phyloP scores from a whole-genome alignment of 495 filamentous ascomycete species.

The Hyaloscypha finlandica region DNA sequence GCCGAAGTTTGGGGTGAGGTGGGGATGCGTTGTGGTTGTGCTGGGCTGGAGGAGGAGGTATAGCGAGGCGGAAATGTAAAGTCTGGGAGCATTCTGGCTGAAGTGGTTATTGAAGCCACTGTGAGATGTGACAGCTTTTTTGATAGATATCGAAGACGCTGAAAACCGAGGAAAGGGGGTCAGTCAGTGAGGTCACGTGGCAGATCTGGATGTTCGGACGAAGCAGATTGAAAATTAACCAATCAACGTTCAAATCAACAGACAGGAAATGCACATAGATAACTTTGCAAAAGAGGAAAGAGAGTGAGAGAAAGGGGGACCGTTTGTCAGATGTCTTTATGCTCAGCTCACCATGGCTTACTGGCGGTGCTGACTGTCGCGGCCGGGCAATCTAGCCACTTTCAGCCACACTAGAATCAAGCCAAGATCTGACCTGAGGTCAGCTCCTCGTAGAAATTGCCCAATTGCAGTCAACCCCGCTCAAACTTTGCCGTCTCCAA shows the following conservation, averaged over 20 bases:
- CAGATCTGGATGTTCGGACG: background rate
- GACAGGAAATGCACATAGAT: background rate
- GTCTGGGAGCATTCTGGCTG: background rate
- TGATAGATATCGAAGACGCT: background rate
- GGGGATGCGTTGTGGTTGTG: background rate
- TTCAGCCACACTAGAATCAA: background rate
- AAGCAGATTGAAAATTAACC: background rate
- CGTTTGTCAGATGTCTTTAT: background rate
- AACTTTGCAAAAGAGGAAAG: background rate
- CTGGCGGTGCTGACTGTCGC: background rate
- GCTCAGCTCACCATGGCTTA: background rate
- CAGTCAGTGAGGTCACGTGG: background rate
- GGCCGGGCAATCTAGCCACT: background rate
- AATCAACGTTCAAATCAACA: background rate
- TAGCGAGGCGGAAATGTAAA: background rate
- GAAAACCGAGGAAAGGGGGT: background rate
- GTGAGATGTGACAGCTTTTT: background rate
- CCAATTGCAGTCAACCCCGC: background rate
- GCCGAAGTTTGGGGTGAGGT: conserved; percentile 22
- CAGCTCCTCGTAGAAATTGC: background rate
- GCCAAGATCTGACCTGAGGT: background rate
- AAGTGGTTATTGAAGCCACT: background rate
- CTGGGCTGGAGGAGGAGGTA: conserved; percentile 12
- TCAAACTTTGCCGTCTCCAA: background rate
- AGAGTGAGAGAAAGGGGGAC: background rate